A percentile compares a stretch with the other conserved stretches of the same genome.
phyloP scores from a whole-genome alignment of 805 yeast species.

The Wickerhamomyces ciferrii region DNA sequence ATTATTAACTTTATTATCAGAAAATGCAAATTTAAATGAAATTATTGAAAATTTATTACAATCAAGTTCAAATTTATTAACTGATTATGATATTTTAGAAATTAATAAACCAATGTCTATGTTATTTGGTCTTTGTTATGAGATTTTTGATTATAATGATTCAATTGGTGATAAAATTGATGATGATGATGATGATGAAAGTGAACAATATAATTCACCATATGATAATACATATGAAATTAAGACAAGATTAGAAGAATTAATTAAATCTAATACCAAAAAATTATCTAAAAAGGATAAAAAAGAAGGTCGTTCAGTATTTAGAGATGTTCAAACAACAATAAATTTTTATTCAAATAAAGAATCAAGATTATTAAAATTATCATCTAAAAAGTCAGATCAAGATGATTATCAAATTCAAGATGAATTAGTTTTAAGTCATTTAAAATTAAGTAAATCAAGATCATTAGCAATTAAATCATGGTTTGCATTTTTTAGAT shows the following conservation, averaged over 20 bases:
- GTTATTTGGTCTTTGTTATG: constrained; percentile 20
- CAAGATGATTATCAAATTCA: constrained; percentile 5
- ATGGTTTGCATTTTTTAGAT: constrained; percentile 24
- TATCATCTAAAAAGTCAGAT: constrained; percentile 7
- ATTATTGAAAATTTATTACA: constrained; percentile 15
- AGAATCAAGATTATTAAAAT: constrained; percentile 27
- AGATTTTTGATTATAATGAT: constrained; percentile 29
- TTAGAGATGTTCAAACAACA: constrained; percentile 51
- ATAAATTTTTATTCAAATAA: constrained; percentile 33
- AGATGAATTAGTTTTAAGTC: constrained; percentile 15
- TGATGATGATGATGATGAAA: constrained; percentile 37
- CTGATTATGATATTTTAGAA: constrained; percentile 14
- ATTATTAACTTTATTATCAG: constrained; percentile 14
- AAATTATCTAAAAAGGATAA: constrained; percentile 59
- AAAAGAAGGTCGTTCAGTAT: constrained; percentile 51
- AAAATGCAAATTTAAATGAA: constrained; percentile 12
- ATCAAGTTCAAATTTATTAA: constrained; percentile 12
- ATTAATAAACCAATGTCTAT: constrained; percentile 19
- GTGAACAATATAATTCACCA: constrained; percentile 44
- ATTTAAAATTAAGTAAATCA: constrained; percentile 21
- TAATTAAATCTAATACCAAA: constrained; percentile 49
- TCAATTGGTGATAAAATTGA: constrained; percentile 32
- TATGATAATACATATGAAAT: constrained; percentile 49
- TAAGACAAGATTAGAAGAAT: constrained; percentile 31
- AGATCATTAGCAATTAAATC: constrained; percentile 22